These are phyloP conservation scores for Fusarium nematophilum DNA, from an alignment of 2,329 filamentous ascomycete species.

Conservation along the genomic window DNA sequence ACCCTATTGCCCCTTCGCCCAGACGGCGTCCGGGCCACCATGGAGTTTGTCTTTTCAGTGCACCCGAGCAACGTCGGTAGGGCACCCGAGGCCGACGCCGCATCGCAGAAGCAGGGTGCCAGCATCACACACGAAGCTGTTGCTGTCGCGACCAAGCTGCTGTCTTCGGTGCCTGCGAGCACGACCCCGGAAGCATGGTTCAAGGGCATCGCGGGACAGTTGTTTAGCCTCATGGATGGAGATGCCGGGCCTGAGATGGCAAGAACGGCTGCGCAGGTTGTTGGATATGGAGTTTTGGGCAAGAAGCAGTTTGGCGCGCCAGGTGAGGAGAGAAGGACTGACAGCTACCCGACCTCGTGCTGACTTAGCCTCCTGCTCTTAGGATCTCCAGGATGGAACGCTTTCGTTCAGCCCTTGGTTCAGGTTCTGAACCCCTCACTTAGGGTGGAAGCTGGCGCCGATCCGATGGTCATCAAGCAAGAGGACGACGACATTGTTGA, in stretches of 20 bases:
- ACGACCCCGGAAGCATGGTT: constrained; percentile 71
- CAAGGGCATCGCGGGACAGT: constrained; percentile 67
- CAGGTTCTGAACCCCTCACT: constrained; percentile 60
- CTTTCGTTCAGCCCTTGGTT: constrained; percentile 70
- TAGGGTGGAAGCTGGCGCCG: background rate
- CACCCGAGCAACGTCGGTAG: constrained; percentile 65
- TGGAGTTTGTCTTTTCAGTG: constrained; percentile 78
- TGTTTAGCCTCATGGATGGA: constrained; percentile 72
- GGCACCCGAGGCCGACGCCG: constrained; percentile 51
- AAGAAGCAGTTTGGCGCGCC: constrained; percentile 72
- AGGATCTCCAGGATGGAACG: constrained; percentile 70
- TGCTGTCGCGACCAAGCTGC: constrained; percentile 69
- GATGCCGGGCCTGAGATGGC: constrained; percentile 49
- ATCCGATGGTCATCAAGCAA: constrained; percentile 31
- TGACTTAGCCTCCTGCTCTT: background rate
- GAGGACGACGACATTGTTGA: constrained; percentile 57
- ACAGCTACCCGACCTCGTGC: too few relatives aligned
- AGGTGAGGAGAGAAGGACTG: constrained; percentile 50
- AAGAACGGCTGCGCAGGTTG: constrained; percentile 52
- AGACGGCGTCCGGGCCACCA: constrained; percentile 73
- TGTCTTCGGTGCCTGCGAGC: constrained; percentile 68
- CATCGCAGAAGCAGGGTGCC: constrained; percentile 66
- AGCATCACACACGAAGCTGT: constrained; percentile 77
- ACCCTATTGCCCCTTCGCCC: constrained; percentile 70
- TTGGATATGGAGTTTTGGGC: constrained; percentile 72